These are phyloP conservation scores for Iberis amara DNA, from an alignment of 441 rosid species.

Conservation along the genomic window DNA sequence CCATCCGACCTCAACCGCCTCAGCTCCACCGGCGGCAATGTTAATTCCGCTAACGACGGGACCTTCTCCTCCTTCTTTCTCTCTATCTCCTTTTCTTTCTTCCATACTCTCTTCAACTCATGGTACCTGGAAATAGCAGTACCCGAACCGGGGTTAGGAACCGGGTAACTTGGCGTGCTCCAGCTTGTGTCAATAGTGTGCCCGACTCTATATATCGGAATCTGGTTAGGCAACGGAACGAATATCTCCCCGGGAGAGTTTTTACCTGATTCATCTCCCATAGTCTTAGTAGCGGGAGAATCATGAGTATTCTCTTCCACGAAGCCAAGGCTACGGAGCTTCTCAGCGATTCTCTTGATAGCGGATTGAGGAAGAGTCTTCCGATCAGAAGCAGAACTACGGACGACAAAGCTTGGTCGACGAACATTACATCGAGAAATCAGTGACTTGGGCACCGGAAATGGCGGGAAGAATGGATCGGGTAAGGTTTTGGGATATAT, in stretches of 20 bases:
- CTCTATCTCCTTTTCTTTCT: constrained; percentile 27
- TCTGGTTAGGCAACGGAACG: constrained; percentile 56
- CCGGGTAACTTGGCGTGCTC: constrained; percentile 88
- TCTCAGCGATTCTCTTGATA: constrained; percentile 79
- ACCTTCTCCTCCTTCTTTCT: constrained; percentile 43
- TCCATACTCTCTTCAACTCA: constrained; percentile 49
- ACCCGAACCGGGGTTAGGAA: constrained; percentile 74
- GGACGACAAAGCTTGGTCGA: constrained; percentile 30
- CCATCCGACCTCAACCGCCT: constrained; percentile 64
- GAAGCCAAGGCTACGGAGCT: constrained; percentile 84
- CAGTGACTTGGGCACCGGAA: constrained; percentile 29
- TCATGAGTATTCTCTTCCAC: constrained; percentile 34
- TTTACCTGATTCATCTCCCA: constrained; percentile 8
- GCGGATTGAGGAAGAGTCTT: constrained; percentile 61
- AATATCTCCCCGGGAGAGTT: constrained; percentile 67
- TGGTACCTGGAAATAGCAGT: constrained; percentile 51
- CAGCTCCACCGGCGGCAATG: constrained; percentile 48
- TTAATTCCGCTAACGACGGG: constrained; percentile 80
- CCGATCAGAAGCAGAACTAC: constrained; percentile 34
- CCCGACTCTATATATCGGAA: constrained; percentile 76
- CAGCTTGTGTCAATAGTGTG: constrained; percentile 94
- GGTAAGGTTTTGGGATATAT: constrained; percentile 34
- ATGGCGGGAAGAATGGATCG: constrained; percentile 28
- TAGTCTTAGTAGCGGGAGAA: background rate
- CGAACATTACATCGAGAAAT: constrained; percentile 25